Base-by-base conservation (phyloP, 805 yeast genomes). In the Pichia membranifaciens region DNA sequence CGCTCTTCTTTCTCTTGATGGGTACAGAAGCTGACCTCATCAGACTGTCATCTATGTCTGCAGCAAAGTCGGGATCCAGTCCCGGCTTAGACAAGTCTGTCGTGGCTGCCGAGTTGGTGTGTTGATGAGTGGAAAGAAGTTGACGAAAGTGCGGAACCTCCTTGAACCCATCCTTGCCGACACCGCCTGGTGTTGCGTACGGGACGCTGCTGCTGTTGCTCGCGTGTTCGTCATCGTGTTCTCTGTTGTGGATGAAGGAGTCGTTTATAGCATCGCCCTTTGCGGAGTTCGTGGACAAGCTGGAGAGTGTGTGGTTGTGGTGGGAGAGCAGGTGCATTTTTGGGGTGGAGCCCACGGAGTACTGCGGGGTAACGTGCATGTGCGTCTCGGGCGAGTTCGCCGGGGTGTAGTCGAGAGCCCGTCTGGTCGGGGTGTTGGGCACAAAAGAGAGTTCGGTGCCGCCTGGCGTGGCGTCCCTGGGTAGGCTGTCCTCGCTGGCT, bases 11-110 rank as follows among this genome's bases (percentile, higher is more conserved):
- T 18, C 43, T 43, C 4, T 38, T 21, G 7, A 38, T 35, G 23
- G 53, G 53, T 5, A 51, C 31, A 9, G 54, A 51, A 2, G 52
- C 47, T 1, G 54, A 47, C 45, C 54, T 49, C 38, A 44, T 44
- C 8, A 51, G 23, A 13, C 34, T 22, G 10, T 45, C 47, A 10
- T 16, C 23, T 12, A 37, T 37, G 23, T 17, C 23, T 5, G 18
- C 5, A 8, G 29, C 25, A 7, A 37, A 9, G 9, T 37, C 40
- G n/a, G 40, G 23, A 15, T 37, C 25, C 9, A 20, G 28, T 10
- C 17, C n/a, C 28, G 39, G 7, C 38, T 40, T 4, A 20, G 16
- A 21, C 28, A 13, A 2, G 1, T 34, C n/a, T n/a, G 35, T 29
- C 3, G 45, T 41, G 7, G 40, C 39, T 2, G 33, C 42, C 4